Percentiles rank a stretch among this genome's conserved stretches.
These are phyloP conservation scores for Torulaspora delbrueckii DNA, from an alignment of 805 yeast species.

Conservation along the genomic window DNA sequence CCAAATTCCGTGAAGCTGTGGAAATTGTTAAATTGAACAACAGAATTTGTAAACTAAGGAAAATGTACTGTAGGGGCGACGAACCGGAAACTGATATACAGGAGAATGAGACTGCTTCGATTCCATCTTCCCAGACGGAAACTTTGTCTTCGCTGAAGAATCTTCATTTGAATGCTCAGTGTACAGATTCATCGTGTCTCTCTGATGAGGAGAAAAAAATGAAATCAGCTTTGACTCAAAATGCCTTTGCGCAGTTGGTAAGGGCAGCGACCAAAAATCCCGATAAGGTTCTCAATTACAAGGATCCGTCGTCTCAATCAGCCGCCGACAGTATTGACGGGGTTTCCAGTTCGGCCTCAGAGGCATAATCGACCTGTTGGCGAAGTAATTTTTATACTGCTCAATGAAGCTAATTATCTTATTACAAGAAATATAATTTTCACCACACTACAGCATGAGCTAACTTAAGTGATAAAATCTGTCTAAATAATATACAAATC, in stretches of 20 bases:
- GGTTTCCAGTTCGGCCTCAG: background rate
- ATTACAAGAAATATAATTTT: background rate
- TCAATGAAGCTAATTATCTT: too few relatives aligned
- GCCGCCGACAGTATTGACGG: background rate
- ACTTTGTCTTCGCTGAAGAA: constrained; percentile 21
- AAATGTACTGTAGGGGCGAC: constrained; percentile 48
- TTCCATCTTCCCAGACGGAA: constrained; percentile 13
- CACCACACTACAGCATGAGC: background rate
- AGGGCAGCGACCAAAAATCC: constrained; percentile 60
- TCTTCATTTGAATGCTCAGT: constrained; percentile 9
- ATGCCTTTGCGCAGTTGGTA: constrained; percentile 66
- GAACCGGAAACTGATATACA: constrained; percentile 35
- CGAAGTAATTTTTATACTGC: background rate
- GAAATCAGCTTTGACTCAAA: constrained; percentile 44
- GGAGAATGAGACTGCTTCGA: constrained; percentile 15
- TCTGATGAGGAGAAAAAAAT: constrained; percentile 14
- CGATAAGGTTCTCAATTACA: constrained; percentile 35
- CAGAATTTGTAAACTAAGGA: constrained; percentile 66
- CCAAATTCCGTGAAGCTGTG: constrained; percentile 78
- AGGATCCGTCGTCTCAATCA: constrained; percentile 12
- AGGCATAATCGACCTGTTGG: background rate
- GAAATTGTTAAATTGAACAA: constrained; percentile 79
- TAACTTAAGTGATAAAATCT: too few relatives aligned
- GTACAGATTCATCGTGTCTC: constrained; percentile 4
- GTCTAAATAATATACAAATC: background rate